Evolutionary conservation across 495 filamentous ascomycete species (phyloP).

Genomic region (Penicillium longicatenatum): DNA sequence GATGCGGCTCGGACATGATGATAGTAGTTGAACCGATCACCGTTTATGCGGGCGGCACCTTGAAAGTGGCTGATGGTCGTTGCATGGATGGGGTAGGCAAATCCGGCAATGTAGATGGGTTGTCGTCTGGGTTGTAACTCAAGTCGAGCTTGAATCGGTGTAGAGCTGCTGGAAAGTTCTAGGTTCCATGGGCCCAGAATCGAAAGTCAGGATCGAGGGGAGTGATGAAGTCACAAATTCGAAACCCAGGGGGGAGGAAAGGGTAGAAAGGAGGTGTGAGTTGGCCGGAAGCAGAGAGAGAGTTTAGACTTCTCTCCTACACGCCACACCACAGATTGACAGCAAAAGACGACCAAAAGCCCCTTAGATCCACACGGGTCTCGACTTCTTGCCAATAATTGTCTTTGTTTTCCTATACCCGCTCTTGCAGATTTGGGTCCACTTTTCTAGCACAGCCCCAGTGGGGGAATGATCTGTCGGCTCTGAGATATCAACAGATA

Average conservation of each 20-base stretch:
- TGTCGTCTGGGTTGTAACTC: neutral
- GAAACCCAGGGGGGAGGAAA: neutral
- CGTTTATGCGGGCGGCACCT: constrained; percentile 18
- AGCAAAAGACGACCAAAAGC: neutral
- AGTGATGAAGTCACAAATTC: neutral
- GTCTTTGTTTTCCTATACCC: constrained; percentile 6
- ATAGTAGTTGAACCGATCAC: constrained; percentile 13
- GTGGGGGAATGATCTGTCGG: constrained; percentile 2
- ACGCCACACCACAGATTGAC: neutral
- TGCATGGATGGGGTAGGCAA: constrained; percentile 13
- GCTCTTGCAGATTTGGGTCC: constrained; percentile 6
- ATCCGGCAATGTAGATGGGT: constrained; percentile 9
- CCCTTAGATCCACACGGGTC: constrained; percentile 20
- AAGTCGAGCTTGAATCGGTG: neutral
- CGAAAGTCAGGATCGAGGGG: neutral
- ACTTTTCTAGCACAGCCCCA: constrained; percentile 23
- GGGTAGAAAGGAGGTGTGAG: constrained; percentile 1
- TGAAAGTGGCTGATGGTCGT: constrained; percentile 3
- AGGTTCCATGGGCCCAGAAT: neutral
- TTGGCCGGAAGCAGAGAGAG: neutral
- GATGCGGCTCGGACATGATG: constrained; percentile 39
- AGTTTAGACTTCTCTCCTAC: neutral
- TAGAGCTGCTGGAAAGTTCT: neutral
- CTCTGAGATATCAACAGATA: neutral
- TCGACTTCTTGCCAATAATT: constrained; percentile 8